These are phyloP conservation scores for Paraconiothyrium brasiliense DNA, from an alignment of 2,329 filamentous ascomycete genomes.

Conservation along the genomic window DNA sequence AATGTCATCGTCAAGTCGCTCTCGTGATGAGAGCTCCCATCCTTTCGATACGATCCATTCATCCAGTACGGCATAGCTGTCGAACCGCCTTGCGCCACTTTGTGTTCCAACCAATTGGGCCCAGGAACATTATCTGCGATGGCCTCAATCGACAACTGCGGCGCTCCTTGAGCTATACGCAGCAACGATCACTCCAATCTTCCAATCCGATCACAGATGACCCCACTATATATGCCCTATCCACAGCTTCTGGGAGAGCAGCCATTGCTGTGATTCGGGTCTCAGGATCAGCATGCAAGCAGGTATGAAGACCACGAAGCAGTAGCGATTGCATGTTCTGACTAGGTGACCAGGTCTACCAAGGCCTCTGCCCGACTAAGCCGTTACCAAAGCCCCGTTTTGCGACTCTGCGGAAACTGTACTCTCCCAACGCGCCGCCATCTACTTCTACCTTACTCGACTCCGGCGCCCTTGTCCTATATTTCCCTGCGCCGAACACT, in stretches of 20 bases:
- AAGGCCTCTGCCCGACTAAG: constrained; percentile 66
- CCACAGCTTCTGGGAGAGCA: constrained; percentile 83
- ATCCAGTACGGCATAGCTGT: constrained; percentile 9
- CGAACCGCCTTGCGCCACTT: not conserved
- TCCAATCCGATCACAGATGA: constrained; percentile 25
- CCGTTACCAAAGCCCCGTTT: constrained; percentile 66
- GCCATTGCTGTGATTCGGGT: constrained; percentile 91
- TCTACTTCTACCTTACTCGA: constrained; percentile 68
- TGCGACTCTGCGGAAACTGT: constrained; percentile 79
- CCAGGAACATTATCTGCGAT: constrained; percentile 6
- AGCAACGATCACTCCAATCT: constrained; percentile 22
- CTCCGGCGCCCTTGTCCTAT: constrained; percentile 79
- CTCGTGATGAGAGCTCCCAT: constrained; percentile 49
- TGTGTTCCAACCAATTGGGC: not conserved
- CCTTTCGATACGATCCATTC: constrained; percentile 25
- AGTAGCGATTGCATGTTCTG: not conserved
- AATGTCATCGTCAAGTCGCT: constrained; percentile 25
- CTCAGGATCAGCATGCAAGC: constrained; percentile 78
- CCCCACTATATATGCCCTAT: constrained; percentile 88
- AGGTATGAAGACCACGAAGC: constrained; percentile 57
- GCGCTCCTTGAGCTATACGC: constrained; percentile 25
- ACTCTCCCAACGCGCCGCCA: constrained; percentile 61
- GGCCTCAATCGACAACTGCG: constrained; percentile 7
- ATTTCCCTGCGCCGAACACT: constrained; percentile 81
- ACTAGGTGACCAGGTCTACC: constrained; percentile 65